Base-by-base conservation (phyloP, 2,329 filamentous ascomycete genomes). In the Stagonosporopsis chrysanthemi region DNA sequence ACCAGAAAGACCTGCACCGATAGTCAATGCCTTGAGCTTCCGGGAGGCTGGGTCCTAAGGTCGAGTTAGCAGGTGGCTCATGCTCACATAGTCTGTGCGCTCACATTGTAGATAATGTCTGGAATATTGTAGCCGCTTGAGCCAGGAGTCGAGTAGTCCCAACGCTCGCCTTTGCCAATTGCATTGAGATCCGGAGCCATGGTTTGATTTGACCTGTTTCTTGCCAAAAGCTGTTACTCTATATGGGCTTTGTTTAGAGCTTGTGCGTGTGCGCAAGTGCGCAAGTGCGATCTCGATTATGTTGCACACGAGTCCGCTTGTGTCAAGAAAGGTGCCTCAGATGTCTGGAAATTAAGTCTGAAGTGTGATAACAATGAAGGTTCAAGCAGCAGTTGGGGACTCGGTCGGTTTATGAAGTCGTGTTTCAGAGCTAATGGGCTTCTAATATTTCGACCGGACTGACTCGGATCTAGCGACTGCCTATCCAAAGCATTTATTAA, bases 1-100 rank as follows among this genome's bases (percentile, higher is more conserved):
- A 6, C 80, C 80, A 9, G 77, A 78, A 1, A 82, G 72, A 6
- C 81, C 81, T 4, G 77, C 81, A 28, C 81, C 81, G 51, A 83
- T 81, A 8, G 78, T 81, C 36, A 83, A 58, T 2, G 82, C 77
- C 39, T 76, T 79, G 23, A 83, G 55, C 60, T 78, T 80, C 3
- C 58, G 44, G 9, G 58, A 55, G 1, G 63, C 56, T 4, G 64
- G 63, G 14, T 67, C 63, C 64, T 66, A 4, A 4, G 1, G 5
- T 1, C 12, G 12, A 26, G 15, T 56, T 33, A 52, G 17, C 6
- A 4, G 5, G 0, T 19, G 15, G 11, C 28, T 8, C 8, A 5
- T 7, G 15, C 7, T 14, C 3, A 15, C 3, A 6, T 9, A 15
- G 8, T 6, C 3, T 14, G 6, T 3, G 9, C 2, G 26, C 60